phyloP scores from a whole-genome alignment of 2,329 filamentous ascomycete genomes.

The Diaporthe vaccinii region DNA sequence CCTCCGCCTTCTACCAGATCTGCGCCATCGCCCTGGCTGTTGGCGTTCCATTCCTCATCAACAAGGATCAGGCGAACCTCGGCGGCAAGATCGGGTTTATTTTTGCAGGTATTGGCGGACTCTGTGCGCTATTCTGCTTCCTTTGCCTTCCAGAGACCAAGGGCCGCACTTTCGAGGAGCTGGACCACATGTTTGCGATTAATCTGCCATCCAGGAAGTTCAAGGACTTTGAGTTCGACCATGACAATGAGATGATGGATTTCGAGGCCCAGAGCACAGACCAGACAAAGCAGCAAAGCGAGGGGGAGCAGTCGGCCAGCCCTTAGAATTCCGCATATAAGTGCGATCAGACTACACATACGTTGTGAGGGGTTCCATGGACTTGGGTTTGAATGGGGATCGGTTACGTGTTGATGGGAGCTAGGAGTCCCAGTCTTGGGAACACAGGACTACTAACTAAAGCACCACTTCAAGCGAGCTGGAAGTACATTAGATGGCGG shows the following conservation, averaged over 20 bases:
- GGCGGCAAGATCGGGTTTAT: constrained; percentile 51
- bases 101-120: constrained; percentile 45
- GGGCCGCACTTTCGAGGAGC: constrained; percentile 38
- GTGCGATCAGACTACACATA: not conserved
- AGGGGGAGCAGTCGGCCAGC: not conserved
- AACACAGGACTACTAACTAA: rapidly evolving
- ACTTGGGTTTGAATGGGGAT: not conserved
- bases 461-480: not conserved
- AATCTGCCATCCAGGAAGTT: constrained; percentile 31
- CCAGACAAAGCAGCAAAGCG: not conserved
- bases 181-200: constrained; percentile 35
- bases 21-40: constrained; percentile 50
- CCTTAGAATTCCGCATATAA: not conserved
- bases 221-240: constrained; percentile 5
- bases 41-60: constrained; percentile 53
- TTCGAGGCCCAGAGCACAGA: not conserved
- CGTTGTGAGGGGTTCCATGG: not conserved
- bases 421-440: not conserved
- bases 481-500: not conserved
- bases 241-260: not conserved
- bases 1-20: constrained; percentile 45
- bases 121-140: constrained; percentile 49
- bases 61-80: constrained; percentile 50
- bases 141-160: constrained; percentile 38
- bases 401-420: rapidly evolving